A percentile compares a stretch with the other conserved stretches of the same genome.
Conservation (phyloP, 1,284 basidiomycete species). For the Golubevia pallescens region DNA sequence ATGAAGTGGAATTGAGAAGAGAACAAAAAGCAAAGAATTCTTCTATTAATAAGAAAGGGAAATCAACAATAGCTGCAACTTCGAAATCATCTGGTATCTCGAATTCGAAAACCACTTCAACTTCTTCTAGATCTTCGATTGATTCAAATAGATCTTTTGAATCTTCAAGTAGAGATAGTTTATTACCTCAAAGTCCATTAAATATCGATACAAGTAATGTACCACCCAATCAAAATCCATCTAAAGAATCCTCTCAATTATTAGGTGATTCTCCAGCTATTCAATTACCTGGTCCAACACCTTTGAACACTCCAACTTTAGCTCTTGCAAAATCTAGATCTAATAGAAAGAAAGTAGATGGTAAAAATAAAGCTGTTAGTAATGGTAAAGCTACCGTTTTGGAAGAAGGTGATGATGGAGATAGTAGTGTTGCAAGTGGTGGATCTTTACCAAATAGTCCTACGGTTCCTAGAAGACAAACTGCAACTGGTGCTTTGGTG, state of each 20-base stretch:
- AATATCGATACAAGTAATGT: not conserved
- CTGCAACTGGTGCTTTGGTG: constrained; percentile 48
- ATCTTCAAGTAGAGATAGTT: not conserved
- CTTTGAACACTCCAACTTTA: constrained; percentile 56
- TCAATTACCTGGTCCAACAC: constrained; percentile 34
- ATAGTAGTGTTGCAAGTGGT: not conserved
- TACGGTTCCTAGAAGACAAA: constrained; percentile 4
- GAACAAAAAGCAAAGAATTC: not conserved
- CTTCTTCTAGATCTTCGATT: not conserved
- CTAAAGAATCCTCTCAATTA: not conserved
- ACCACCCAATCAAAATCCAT: not conserved
- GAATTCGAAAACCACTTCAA: no score
- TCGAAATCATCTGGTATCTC: not conserved
- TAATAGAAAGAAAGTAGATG: constrained; percentile 17
- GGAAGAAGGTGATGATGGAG: not conserved
- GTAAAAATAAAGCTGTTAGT: not conserved
- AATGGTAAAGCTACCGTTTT: not conserved
- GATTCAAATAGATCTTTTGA: not conserved
- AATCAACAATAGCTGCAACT: not conserved
- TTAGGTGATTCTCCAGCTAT: not conserved
- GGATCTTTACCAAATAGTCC: not conserved
- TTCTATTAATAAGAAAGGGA: not conserved
- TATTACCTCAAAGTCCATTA: not conserved
- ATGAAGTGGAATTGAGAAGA: not conserved
- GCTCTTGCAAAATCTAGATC: constrained; percentile 29